Evolutionary conservation across 202 grass and related monocot genomes (phyloP), one percentile per base, ranked within the genome.

Genomic region (Musa balbisiana): DNA sequence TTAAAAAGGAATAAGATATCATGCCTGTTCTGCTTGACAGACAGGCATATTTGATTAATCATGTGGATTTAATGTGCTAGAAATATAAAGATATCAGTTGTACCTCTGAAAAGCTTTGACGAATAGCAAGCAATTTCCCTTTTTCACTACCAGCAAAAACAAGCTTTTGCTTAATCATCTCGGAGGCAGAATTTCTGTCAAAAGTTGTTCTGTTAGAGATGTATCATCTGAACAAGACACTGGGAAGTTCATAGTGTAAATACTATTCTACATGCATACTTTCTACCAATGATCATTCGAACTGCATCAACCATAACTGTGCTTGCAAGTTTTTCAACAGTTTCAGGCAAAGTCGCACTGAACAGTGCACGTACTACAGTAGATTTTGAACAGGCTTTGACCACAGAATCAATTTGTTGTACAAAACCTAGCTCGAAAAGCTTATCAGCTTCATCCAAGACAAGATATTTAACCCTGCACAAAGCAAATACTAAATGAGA

Each of bases 361-460:
- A 93, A 97, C 56, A 97, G 77, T 87, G 88, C 87, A 74, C 86
- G 84, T 22, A 87, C 79, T 83, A 97, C 87, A 53, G 80, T 89
- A 87, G 93, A 88, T 77, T 89, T 97, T 12, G 88, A 97, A 77
- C 90, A 97, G 53, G 88, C 86, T 85, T 89, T 84, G 9, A 97
- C 86, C 62, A 93, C 52, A 76, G 86, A 92, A 85, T 93, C 90
- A 52, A 97, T 89, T 73, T 92, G 88, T 83, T 93, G 88, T 21
- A 97, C 84, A 64, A 97, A 97, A 62, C 93, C 90, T 70, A 97
- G 90, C 79, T 93, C 93, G 79, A 97, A 97, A 81, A 93, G 88
- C 60, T 97, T 97, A 85, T 97, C 88, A 74, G 93, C 92, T 80
- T 97, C 93, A 84, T 97, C 93, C 83, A 98, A 80, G 68, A 98